Conservation (phyloP, 2,329 filamentous ascomycete species). For the Fusarium metavorans region DNA sequence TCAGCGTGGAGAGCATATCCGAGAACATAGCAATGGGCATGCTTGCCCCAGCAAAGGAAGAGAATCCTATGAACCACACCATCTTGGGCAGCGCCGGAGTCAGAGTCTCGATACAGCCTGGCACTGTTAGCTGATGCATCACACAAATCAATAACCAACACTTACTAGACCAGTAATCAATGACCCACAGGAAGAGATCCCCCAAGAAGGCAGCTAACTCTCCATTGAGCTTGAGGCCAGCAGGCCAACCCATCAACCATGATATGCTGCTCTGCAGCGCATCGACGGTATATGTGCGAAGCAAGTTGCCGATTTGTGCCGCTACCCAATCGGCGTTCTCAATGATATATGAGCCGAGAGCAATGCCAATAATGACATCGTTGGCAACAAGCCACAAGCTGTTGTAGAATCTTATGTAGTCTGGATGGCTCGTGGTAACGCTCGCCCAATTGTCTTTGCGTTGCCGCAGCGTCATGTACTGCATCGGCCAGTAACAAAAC, state of each 20-base stretch:
- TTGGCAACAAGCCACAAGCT: slow-evolving; percentile 98
- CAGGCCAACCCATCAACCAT: slow-evolving; percentile 97
- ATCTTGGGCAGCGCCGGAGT: slow-evolving; percentile 85
- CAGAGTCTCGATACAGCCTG: slow-evolving; percentile 80
- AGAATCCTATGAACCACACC: slow-evolving; percentile 93
- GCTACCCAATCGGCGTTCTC: slow-evolving; percentile 92
- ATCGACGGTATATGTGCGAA: slow-evolving; percentile 87
- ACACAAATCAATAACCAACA: slow-evolving; percentile 20
- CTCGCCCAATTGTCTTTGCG: slow-evolving; percentile 95
- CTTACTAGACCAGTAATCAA: slow-evolving; percentile 94
- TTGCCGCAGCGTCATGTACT: slow-evolving; percentile 91
- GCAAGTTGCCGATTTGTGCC: slow-evolving; percentile 78
- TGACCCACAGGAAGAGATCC: slow-evolving; percentile 97
- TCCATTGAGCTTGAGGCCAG: slow-evolving; percentile 93
- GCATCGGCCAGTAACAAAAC: slow-evolving; percentile 99
- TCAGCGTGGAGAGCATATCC: slow-evolving; percentile 90
- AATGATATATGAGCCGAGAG: slow-evolving; percentile 94
- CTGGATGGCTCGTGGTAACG: slow-evolving; percentile 92
- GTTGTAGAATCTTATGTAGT: slow-evolving; percentile 99
- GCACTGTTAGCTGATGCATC: slow-evolving; percentile 37
- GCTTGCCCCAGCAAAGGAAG: slow-evolving; percentile 93
- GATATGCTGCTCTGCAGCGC: slow-evolving; percentile 89
- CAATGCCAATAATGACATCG: slow-evolving; percentile 98
- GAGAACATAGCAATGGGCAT: slow-evolving; percentile 98
- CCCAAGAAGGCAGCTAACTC: slow-evolving; percentile 95